These are phyloP conservation scores for Diplodia corticola DNA, from an alignment of 2,329 filamentous ascomycete genomes.

Conservation along the genomic window DNA sequence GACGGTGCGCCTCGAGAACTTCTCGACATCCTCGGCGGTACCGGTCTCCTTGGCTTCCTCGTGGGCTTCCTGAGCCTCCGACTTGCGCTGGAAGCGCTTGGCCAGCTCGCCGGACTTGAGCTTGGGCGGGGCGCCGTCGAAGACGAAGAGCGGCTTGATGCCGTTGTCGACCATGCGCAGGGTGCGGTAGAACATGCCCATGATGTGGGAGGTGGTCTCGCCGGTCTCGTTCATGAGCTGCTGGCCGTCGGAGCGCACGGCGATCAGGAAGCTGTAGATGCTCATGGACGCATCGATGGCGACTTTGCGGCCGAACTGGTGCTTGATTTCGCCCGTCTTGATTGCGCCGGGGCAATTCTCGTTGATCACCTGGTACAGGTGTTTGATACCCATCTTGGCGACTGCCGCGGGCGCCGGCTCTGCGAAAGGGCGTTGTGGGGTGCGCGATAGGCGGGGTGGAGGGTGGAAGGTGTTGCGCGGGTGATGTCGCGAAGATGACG, in stretches of 20 bases:
- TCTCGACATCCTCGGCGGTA: slow-evolving; percentile 96
- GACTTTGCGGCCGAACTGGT: slow-evolving; percentile 97
- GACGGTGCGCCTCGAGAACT: slow-evolving; percentile 91
- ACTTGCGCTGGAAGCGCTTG: slow-evolving; percentile 92
- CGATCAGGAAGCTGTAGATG: slow-evolving; percentile 98
- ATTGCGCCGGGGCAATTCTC: slow-evolving; percentile 94
- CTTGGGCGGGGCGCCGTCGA: slow-evolving; percentile 94
- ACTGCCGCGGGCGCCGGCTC: background rate
- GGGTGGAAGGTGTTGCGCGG: slow-evolving; percentile 3
- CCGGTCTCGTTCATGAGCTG: slow-evolving; percentile 93
- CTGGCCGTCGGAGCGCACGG: slow-evolving; percentile 93
- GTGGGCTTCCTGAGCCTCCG: slow-evolving; percentile 83
- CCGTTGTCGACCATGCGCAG: slow-evolving; percentile 97
- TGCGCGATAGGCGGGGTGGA: slow-evolving; percentile 10
- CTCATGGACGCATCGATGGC: slow-evolving; percentile 95
- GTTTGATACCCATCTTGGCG: slow-evolving; percentile 41
- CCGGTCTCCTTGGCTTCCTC: slow-evolving; percentile 97
- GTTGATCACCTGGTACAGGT: slow-evolving; percentile 51
- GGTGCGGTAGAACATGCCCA: slow-evolving; percentile 99
- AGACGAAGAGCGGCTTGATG: slow-evolving; percentile 97
- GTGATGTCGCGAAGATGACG: slow-evolving; percentile 13
- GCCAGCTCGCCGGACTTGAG: slow-evolving; percentile 96
- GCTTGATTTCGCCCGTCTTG: slow-evolving; percentile 98
- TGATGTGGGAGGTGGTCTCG: slow-evolving; percentile 95
- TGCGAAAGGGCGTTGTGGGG: background rate